Percentiles rank a stretch among this genome's conserved stretches.
These are phyloP conservation scores for Sanguinoderma infundibulare DNA, from an alignment of 1,284 basidiomycete species.

Conservation along the genomic window DNA sequence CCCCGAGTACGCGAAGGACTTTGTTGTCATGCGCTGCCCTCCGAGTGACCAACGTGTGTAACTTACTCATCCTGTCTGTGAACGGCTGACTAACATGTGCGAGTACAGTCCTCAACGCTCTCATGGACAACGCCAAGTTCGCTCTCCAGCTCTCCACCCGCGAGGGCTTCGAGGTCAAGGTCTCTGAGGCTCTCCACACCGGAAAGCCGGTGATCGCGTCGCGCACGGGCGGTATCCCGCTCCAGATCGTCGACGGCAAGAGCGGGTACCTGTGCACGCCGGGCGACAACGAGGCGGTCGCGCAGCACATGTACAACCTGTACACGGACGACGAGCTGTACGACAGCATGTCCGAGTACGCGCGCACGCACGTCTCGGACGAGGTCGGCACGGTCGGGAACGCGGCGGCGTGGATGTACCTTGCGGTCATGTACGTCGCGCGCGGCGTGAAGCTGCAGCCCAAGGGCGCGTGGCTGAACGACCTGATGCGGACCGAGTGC, in stretches of 20 bases:
- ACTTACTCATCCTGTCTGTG: neutral
- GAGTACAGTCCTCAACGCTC: slow-evolving; percentile 70
- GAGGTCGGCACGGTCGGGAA: slow-evolving; percentile 84
- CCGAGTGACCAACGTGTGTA: slow-evolving; percentile 79
- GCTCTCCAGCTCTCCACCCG: slow-evolving; percentile 81
- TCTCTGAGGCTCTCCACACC: slow-evolving; percentile 87
- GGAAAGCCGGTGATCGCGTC: slow-evolving; percentile 83
- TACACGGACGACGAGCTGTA: slow-evolving; percentile 74
- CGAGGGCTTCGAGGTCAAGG: slow-evolving; percentile 93
- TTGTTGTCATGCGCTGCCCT: slow-evolving; percentile 78
- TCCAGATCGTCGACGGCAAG: slow-evolving; percentile 84
- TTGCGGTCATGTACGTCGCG: slow-evolving; percentile 72
- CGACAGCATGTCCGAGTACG: slow-evolving; percentile 56
- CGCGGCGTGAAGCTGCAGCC: slow-evolving; percentile 77
- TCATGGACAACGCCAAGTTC: slow-evolving; percentile 78
- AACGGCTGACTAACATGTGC: neutral
- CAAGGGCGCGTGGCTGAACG: slow-evolving; percentile 81
- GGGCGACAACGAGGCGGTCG: slow-evolving; percentile 75
- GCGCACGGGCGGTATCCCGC: slow-evolving; percentile 86
- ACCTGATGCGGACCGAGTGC: slow-evolving; percentile 73
- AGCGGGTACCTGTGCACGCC: slow-evolving; percentile 80
- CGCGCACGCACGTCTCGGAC: slow-evolving; percentile 70
- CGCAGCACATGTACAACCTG: slow-evolving; percentile 73
- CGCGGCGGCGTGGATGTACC: slow-evolving; percentile 80
- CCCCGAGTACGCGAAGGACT: slow-evolving; percentile 63